Base-by-base conservation (phyloP, 352 stramenopile species). In the Phytopythium boreale region DNA sequence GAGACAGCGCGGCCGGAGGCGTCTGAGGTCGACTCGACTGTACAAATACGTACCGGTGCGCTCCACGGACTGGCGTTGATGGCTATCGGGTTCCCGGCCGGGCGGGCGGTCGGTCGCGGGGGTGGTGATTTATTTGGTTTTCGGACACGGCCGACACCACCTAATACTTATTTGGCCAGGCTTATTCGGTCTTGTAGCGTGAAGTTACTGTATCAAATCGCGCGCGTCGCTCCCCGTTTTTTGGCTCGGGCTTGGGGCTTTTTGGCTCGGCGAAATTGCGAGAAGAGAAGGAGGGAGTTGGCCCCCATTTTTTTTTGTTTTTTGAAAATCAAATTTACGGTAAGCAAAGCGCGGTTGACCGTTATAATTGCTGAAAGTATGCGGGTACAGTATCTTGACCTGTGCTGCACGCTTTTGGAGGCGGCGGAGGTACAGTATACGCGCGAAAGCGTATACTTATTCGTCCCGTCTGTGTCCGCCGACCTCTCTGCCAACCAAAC, bases 311-410 rank as follows among this genome's bases (percentile, higher is more conserved):
- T 4, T 37, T 4, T 43, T n/a, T 49, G 19, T 46, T 14, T n/a
- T 57, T 57, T 57, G 51, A 57, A 57, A 57, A 57, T 57, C 51
- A 57, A 57, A 57, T 43, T 43, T 27, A 57, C 51, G 29, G 27
- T 39, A 37, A 56, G 29, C 29, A 34, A 34, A 34, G 29, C 29
- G 29, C 29, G 3, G 29, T 7, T 34, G 7, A n/a, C n/a, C n/a
- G n/a, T n/a, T n/a, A n/a, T n/a, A n/a, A n/a, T n/a, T n/a, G n/a
- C n/a, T n/a, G n/a, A 34, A 34, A 34, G 3, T 3, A 34, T 3
- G 29, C 29, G 3, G 29, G 12, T 27, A 41, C n/a, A 29, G 47
- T 34, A 53, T 53, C 47, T 53, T 34, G 47, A 34, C 34, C 34
- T 3, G 10, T 14, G 11, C 34, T 39, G 34, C 34, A 39, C 10